These are phyloP conservation scores for Penicillium egyptiacum DNA, from an alignment of 495 filamentous ascomycete species.

Conservation along the genomic window DNA sequence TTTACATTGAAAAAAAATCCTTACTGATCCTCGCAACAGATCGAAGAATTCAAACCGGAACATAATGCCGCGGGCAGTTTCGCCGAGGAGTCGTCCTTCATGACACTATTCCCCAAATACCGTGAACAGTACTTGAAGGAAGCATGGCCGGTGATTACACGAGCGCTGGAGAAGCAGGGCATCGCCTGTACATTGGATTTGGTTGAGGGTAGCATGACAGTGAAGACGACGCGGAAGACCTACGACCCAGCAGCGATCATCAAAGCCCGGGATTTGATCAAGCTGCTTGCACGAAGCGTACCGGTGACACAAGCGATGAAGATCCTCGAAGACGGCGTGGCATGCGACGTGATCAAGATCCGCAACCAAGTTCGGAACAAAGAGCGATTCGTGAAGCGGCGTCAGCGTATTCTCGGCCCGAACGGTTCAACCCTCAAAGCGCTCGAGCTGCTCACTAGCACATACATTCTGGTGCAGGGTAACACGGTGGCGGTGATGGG, in stretches of 20 bases:
- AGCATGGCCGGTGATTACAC: slow-evolving; percentile 84
- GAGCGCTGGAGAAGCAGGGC: slow-evolving; percentile 73
- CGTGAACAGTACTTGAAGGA: slow-evolving; percentile 90
- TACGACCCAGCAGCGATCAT: slow-evolving; percentile 93
- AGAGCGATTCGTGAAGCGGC: slow-evolving; percentile 93
- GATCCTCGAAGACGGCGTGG: slow-evolving; percentile 87
- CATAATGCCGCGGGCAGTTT: slow-evolving; percentile 87
- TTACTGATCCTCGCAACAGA: slow-evolving; percentile 37
- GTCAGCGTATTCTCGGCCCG: slow-evolving; percentile 87
- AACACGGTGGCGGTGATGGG: slow-evolving; percentile 95
- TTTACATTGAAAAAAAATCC: background rate
- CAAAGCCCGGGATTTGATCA: slow-evolving; percentile 92
- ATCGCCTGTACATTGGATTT: slow-evolving; percentile 90
- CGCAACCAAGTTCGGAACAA: slow-evolving; percentile 87
- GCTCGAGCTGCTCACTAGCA: slow-evolving; percentile 88
- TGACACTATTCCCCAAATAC: slow-evolving; percentile 95
- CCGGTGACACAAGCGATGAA: slow-evolving; percentile 86
- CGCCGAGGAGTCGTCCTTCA: slow-evolving; percentile 88
- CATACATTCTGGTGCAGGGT: slow-evolving; percentile 94
- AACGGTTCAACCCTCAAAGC: slow-evolving; percentile 87
- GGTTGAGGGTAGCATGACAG: slow-evolving; percentile 93
- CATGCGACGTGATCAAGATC: slow-evolving; percentile 94
- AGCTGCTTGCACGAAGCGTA: slow-evolving; percentile 86
- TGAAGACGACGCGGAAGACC: slow-evolving; percentile 92
- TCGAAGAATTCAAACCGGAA: slow-evolving; percentile 78